Evolutionary conservation across 2,329 filamentous ascomycete genomes (phyloP), one percentile per base, ranked within the genome.

Genomic region (Diaporthe aspalathi): DNA sequence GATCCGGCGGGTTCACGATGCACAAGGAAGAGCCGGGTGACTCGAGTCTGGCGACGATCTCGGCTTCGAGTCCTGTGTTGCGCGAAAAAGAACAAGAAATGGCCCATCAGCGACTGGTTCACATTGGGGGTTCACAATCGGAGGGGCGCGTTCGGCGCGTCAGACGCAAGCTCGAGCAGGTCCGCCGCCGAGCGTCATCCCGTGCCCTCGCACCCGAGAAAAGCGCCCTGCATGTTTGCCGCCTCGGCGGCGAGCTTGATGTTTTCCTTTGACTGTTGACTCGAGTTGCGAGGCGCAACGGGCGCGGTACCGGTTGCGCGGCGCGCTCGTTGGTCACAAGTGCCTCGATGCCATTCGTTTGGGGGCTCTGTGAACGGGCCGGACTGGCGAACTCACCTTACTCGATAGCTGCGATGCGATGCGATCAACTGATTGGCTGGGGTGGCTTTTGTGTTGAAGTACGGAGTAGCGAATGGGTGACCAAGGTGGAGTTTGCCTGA

Each of bases 1-100:
- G 45, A 49, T 49, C 68, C 35, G 68, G 2, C 38, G 45, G 43
- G 45, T 45, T 70, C 49, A 56, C 70, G 67, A 60, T 66, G 67
- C 47, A 54, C 70, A 62, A 68, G 65, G 65, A 60, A 32, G 40
- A 32, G 65, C 65, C 5, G 65, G 63, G 53, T 68, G 56, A 71
- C 65, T 73, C 69, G 60, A 65, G 47, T 47, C 20, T 65, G 72
- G 69, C 57, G 72, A 69, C 38, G 57, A 60, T 71, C 43, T 68
- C 72, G 72, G 72, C 63, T 69, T 73, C 72, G 72, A 73, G 72
- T 73, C 69, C 69, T 73, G 72, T 73, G 65, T 69, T 47, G 49
- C 72, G 56, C 57, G 53, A 69, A 70, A 56, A 60, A 60, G 66
- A 56, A 43, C n/a, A 16, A n/a, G 8, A 50, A 11, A 47, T n/a